Conservation (phyloP, 768 basidiomycete species). For the Auriculariales sp. region DNA sequence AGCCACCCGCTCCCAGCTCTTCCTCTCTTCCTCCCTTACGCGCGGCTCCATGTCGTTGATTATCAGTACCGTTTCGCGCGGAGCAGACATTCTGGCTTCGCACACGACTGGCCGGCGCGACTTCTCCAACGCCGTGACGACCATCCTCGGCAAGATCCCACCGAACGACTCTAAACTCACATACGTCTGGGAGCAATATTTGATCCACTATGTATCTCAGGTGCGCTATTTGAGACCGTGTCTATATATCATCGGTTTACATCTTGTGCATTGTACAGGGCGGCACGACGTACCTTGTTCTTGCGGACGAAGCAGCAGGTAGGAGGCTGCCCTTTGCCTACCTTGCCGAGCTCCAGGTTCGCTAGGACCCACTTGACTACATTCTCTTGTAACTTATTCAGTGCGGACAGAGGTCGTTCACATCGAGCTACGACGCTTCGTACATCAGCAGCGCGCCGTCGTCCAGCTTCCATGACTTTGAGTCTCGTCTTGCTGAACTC, state of each 20-base stretch:
- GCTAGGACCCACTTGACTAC: slow-evolving; percentile 14
- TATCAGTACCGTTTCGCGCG: slow-evolving; percentile 63
- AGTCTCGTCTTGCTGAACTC: slow-evolving; percentile 52
- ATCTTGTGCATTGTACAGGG: no score
- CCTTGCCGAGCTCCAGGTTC: slow-evolving; percentile 59
- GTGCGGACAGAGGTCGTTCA: neutral
- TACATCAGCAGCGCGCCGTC: slow-evolving; percentile 25
- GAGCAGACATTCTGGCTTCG: slow-evolving; percentile 71
- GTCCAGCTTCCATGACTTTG: slow-evolving; percentile 39
- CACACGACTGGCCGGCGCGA: slow-evolving; percentile 68
- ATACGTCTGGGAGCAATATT: slow-evolving; percentile 85
- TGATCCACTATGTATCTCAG: slow-evolving; percentile 92
- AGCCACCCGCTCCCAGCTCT: no score
- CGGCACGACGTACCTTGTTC: slow-evolving; percentile 77
- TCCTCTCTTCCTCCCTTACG: no score
- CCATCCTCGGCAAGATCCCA: slow-evolving; percentile 89
- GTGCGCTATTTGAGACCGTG: no score
- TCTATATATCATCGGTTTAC: no score
- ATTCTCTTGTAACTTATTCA: no score
- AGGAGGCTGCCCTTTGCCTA: slow-evolving; percentile 96
- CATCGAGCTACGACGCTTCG: neutral
- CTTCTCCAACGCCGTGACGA: slow-evolving; percentile 83
- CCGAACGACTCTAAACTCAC: slow-evolving; percentile 73
- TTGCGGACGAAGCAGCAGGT: slow-evolving; percentile 88
- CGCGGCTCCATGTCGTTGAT: slow-evolving; percentile 50